Base-by-base conservation (phyloP, 1,284 basidiomycete genomes). In the Omphalotus olearius region DNA sequence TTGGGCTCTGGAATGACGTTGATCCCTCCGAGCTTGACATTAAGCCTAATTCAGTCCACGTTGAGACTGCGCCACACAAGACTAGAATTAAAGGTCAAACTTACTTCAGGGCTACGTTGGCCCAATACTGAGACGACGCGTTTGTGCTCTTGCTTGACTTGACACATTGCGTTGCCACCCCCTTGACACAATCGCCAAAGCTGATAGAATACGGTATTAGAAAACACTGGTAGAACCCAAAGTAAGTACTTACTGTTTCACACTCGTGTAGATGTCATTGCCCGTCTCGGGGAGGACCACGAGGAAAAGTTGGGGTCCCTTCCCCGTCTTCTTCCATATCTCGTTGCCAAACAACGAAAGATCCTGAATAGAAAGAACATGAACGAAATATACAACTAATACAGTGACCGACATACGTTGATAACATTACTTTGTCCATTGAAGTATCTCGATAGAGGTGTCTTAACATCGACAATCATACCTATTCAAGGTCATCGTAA, bases 11-110 rank as follows among this genome's bases (percentile, higher is more conserved):
- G 86, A 41, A 90, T 73, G 2, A 78, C 79, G 62, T 91, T 91
- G 61, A 89, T 84, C 0, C 88, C 88, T 16, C 88, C 88, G 0
- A 91, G 71, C 64, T 91, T 91, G 18, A 87, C 87, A 59, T 91
- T 91, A 58, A 91, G 75, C 63, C 88, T 91, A 58, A 10, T 46
- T 26, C 11, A 30, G 33, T 14, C 9, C 1, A n/a, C 6, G 13
- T n/a, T 45, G 13, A 28, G 10, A 47, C 45, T 28, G 46, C 48
- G 51, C 20, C 39, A 11, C 45, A 14, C 16, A 30, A 45, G 44
- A 33, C 7, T 44, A 20, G 5, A 5, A 23, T 2, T 2, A 5
- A 23, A 13, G 20, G 6, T 28, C 10, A 36, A 26, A 66, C 76
- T 61, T 52, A 88, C 88, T 91, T 91, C 14, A 91, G 65, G 57